Evolutionary conservation across 1,284 basidiomycete genomes (phyloP).

Genomic region (Pascua guehoae): DNA sequence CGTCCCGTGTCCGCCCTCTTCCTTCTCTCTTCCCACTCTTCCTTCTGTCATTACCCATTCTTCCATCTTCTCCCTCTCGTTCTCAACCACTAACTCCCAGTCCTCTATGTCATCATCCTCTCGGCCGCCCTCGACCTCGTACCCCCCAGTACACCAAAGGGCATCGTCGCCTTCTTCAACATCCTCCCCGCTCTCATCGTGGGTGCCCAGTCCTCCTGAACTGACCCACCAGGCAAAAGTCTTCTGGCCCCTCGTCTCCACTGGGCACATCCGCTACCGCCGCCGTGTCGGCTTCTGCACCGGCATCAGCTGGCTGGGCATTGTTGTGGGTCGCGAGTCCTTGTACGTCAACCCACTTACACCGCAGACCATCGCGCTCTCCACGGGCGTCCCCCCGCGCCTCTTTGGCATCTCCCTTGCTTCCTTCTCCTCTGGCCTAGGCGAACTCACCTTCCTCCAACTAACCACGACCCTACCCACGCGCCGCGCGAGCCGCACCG

Average conservation of each 20-base stretch:
- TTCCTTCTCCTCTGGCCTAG: constrained; percentile 85
- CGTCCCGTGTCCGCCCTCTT: neutral
- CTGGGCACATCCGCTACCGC: constrained; percentile 73
- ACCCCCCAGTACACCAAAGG: constrained; percentile 76
- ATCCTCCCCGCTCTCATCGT: constrained; percentile 68
- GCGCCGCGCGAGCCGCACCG: constrained; percentile 28
- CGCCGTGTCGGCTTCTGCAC: constrained; percentile 74
- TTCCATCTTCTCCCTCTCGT: too few relatives aligned
- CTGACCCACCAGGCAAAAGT: constrained; percentile 62
- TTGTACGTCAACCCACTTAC: neutral
- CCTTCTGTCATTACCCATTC: neutral
- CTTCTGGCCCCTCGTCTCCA: constrained; percentile 85
- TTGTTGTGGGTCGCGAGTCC: constrained; percentile 58
- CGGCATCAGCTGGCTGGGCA: constrained; percentile 67
- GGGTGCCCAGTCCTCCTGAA: constrained; percentile 20
- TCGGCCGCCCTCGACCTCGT: constrained; percentile 94
- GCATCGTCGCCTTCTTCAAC: constrained; percentile 90
- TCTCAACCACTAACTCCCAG: constrained; percentile 48
- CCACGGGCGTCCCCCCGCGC: constrained; percentile 64
- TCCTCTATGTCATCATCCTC: constrained; percentile 91
- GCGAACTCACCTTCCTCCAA: constrained; percentile 92
- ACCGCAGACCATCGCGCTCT: constrained; percentile 72
- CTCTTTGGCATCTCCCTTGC: constrained; percentile 84
- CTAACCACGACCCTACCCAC: constrained; percentile 68
- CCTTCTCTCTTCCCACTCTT: too few relatives aligned